phyloP scores from a whole-genome alignment of 352 stramenopile genomes.

The Globisporangium alternatum region DNA sequence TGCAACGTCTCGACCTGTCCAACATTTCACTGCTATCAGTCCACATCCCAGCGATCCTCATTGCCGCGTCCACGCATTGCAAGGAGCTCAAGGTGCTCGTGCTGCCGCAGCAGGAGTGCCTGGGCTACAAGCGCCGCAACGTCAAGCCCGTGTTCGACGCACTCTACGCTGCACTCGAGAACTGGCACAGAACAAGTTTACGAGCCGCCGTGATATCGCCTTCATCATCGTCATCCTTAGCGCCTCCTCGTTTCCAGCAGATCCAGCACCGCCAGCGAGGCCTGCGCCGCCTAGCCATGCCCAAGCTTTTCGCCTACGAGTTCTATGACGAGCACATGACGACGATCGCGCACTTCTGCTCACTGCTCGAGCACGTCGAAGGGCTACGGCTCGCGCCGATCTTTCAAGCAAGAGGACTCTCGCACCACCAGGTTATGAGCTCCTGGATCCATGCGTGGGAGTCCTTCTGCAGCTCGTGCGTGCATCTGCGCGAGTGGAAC shows the following conservation, averaged over 20 bases:
- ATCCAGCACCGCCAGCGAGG: constrained; percentile 7
- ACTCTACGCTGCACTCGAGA: constrained; percentile 9
- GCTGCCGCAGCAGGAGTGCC: constrained; percentile 17
- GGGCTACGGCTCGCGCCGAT: constrained; percentile 27
- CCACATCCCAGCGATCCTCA: constrained; percentile 9
- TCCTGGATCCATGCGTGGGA: constrained; percentile 26
- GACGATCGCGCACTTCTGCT: constrained; percentile 21
- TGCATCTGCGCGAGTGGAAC: constrained; percentile 21
- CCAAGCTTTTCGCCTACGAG: constrained; percentile 30
- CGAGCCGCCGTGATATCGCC: not conserved
- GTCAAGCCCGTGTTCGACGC: constrained; percentile 17
- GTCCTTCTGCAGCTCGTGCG: constrained; percentile 28
- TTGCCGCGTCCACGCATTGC: constrained; percentile 11
- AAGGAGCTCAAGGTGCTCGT: constrained; percentile 11
- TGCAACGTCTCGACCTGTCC: constrained; percentile 17
- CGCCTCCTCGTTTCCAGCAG: not conserved
- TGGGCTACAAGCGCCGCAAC: constrained; percentile 18
- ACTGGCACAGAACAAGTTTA: constrained; percentile 3
- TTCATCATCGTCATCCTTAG: no score
- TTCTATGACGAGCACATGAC: constrained; percentile 21
- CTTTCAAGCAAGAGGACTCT: constrained; percentile 21
- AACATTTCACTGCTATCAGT: constrained; percentile 6
- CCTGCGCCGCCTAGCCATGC: constrained; percentile 26
- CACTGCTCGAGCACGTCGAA: constrained; percentile 22
- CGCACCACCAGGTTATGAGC: constrained; percentile 24